A percentile compares a stretch with the other conserved stretches of the same genome.
phyloP scores from a whole-genome alignment of 2,329 filamentous ascomycete species.

The Fusarium tjaetaba region DNA sequence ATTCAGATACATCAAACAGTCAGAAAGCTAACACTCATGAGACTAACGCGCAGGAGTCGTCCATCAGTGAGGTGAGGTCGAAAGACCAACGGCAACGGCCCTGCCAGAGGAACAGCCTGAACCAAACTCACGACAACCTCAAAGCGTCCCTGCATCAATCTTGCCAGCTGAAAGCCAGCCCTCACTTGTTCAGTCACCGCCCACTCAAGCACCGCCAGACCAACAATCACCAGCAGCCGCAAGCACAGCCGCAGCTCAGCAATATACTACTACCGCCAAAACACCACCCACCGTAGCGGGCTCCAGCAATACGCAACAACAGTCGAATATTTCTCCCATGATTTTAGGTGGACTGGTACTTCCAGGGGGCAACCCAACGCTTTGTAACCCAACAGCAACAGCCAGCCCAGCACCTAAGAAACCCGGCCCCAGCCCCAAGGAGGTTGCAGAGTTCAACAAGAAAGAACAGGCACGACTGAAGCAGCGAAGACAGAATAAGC shows the following conservation, averaged over 20 bases:
- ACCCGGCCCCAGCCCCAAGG: neutral
- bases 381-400: neutral
- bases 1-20: neutral
- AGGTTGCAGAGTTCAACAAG: neutral
- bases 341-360: slow-evolving; percentile 12
- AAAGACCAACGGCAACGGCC: neutral
- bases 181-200: neutral
- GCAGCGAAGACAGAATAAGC: neutral
- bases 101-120: neutral
- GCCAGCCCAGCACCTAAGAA: neutral
- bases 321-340: neutral
- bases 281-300: neutral
- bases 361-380: slow-evolving; percentile 19
- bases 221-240: neutral
- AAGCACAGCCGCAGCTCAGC: neutral
- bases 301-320: neutral
- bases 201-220: neutral
- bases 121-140: neutral
- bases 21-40: neutral
- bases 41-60: neutral
- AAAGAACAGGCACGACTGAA: neutral
- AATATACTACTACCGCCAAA: neutral
- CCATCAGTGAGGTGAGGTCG: neutral
- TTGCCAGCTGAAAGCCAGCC: neutral
- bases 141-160: neutral